These are phyloP conservation scores for Sphagnum fallax DNA, from an alignment of 228 moss, liverwort and hornwort genomes.

Conservation along the genomic window DNA sequence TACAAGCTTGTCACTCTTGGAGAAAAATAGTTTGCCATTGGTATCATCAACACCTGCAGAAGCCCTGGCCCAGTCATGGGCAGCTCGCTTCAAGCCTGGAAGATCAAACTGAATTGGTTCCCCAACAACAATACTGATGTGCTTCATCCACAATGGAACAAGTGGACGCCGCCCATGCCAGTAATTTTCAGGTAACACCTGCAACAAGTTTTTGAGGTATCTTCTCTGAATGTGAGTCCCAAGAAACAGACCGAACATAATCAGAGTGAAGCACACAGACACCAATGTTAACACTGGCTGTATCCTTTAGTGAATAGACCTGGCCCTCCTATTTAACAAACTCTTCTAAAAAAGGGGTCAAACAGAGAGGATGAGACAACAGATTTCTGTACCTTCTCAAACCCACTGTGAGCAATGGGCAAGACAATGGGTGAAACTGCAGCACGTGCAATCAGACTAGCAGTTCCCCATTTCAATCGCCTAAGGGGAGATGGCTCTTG, in stretches of 20 bases:
- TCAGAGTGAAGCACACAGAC: too few species aligned
- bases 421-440: conserved; percentile 75
- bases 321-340: too few species aligned
- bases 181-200: conserved; percentile 84
- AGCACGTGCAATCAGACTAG: conserved; percentile 86
- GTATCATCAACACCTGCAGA: conserved; percentile 9
- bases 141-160: conserved; percentile 63
- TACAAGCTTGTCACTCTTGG: conserved; percentile 14
- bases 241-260: too few species aligned
- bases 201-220: not conserved
- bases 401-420: conserved; percentile 92
- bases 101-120: conserved; percentile 92
- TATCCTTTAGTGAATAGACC: too few species aligned
- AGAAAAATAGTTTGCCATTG: conserved; percentile 4
- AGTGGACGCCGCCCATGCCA: conserved; percentile 66
- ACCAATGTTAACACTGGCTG: too few species aligned
- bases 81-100: conserved; percentile 43
- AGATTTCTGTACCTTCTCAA: conserved; percentile 58
- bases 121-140: conserved; percentile 75
- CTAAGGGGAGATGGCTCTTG: conserved; percentile 69
- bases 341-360: not conserved
- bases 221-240: too few species aligned
- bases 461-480: conserved; percentile 94
- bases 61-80: conserved; percentile 35
- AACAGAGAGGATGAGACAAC: not conserved